Percentiles rank a stretch among this genome's conserved stretches.
phyloP scores from a whole-genome alignment of 495 filamentous ascomycete species.

The Paragyromitra xinjiangensis region DNA sequence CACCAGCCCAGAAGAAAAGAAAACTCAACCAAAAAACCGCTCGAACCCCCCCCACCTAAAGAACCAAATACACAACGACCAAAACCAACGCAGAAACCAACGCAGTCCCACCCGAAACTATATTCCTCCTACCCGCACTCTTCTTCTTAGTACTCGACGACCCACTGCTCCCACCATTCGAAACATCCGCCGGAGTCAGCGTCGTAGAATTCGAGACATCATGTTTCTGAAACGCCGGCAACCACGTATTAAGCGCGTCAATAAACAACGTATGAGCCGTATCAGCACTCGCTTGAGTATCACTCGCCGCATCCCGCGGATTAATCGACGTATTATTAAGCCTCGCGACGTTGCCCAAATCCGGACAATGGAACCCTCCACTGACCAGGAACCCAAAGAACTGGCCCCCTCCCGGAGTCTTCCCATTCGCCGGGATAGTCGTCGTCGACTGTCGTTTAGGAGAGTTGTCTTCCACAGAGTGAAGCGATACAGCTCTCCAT shows the following conservation, averaged over 20 bases:
- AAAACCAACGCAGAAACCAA: background rate
- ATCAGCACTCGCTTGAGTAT: slow-evolving; percentile 20
- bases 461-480: slow-evolving; percentile 25
- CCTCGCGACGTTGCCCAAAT: slow-evolving; percentile 14
- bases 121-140: background rate
- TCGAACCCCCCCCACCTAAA: background rate
- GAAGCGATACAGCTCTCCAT: slow-evolving; percentile 36
- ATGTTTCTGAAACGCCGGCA: slow-evolving; percentile 48
- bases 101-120: background rate
- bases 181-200: background rate
- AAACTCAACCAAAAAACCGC: background rate
- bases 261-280: slow-evolving; percentile 48
- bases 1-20: background rate
- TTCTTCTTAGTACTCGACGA: background rate
- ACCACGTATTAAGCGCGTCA: slow-evolving; percentile 36
- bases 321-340: background rate
- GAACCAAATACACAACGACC: slow-evolving; percentile 11
- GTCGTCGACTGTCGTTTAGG: slow-evolving; percentile 18
- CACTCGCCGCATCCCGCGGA: background rate
- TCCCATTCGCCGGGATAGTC: slow-evolving; percentile 35
- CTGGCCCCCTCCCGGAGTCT: background rate
- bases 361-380: slow-evolving; percentile 41
- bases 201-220: background rate
- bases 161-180: background rate
- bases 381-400: slow-evolving; percentile 48